These are phyloP conservation scores for Chaetoscypha palmicola DNA, from an alignment of 2,329 filamentous ascomycete species.

Conservation along the genomic window DNA sequence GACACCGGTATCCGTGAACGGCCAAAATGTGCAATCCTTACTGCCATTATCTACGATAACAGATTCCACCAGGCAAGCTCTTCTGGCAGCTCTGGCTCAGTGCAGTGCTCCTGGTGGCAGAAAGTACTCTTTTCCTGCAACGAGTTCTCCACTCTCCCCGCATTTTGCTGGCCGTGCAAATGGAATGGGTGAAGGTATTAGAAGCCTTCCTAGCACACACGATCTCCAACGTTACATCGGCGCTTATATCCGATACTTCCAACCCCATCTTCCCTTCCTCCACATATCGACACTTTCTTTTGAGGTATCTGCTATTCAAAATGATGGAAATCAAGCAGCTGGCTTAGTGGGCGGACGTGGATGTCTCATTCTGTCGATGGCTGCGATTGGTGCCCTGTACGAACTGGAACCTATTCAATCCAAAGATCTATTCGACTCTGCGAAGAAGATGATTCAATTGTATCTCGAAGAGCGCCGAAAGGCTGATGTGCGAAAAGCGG, in stretches of 20 bases:
- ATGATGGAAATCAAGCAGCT: constrained; percentile 52
- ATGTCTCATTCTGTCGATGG: constrained; percentile 81
- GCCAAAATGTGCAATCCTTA: constrained; percentile 43
- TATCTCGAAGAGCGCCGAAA: constrained; percentile 89
- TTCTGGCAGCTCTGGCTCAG: constrained; percentile 52
- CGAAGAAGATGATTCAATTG: constrained; percentile 90
- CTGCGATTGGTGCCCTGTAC: constrained; percentile 77
- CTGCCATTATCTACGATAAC: constrained; percentile 58
- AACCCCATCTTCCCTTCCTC: constrained; percentile 90
- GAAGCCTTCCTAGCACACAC: constrained; percentile 66
- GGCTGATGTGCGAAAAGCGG: constrained; percentile 65
- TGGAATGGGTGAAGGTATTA: constrained; percentile 45
- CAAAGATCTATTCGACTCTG: constrained; percentile 81
- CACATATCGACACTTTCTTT: constrained; percentile 90
- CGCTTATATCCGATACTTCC: constrained; percentile 86
- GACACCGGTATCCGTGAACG: constrained; percentile 64
- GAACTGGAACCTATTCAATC: constrained; percentile 76
- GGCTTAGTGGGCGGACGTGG: constrained; percentile 68
- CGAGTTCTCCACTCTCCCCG: constrained; percentile 48
- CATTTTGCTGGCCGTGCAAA: constrained; percentile 42
- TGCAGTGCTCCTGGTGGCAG: constrained; percentile 49
- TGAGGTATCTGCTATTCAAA: constrained; percentile 64
- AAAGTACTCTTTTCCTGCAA: constrained; percentile 56
- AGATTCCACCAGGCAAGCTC: constrained; percentile 55
- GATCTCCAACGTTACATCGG: constrained; percentile 87